Evolutionary conservation across 2,329 filamentous ascomycete species (phyloP).

Genomic region (Cytospora chrysosperma): DNA sequence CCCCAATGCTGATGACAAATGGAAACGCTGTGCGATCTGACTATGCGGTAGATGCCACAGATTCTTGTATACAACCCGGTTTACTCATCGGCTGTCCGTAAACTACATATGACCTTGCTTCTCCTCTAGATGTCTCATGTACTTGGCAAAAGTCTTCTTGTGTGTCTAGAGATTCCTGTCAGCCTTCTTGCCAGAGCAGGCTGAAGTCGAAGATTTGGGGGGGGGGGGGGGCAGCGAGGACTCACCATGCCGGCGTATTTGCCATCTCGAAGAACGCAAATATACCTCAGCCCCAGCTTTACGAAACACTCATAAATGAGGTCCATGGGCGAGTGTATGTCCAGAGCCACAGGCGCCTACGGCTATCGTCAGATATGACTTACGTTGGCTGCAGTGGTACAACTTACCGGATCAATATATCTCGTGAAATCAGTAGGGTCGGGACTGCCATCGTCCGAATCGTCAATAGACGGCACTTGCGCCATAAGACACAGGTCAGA

Average conservation of each 20-base stretch:
- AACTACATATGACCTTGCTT: conserved; percentile 30
- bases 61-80: not conserved
- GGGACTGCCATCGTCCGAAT: conserved; percentile 56
- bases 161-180: conserved; percentile 59
- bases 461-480: conserved; percentile 60
- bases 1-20: not conserved
- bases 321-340: conserved; percentile 88
- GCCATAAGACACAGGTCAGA: conserved; percentile 80
- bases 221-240: conserved; percentile 26
- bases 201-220: not conserved
- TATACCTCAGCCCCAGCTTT: conserved; percentile 87
- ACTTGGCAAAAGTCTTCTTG: conserved; percentile 96
- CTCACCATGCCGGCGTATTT: conserved; percentile 84
- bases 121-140: conserved; percentile 80
- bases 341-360: conserved; percentile 79
- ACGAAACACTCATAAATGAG: conserved; percentile 95
- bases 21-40: not conserved
- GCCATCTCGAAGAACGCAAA: conserved; percentile 84
- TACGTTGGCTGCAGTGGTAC: not conserved
- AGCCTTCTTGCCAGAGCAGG: conserved; percentile 12
- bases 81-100: not conserved
- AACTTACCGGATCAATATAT: conserved; percentile 80
- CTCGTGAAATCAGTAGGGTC: conserved; percentile 83
- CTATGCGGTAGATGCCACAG: not conserved
- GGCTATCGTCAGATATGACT: not conserved